Percentiles rank a stretch among this genome's conserved stretches.
These are phyloP conservation scores for Saturnispora ahearnii DNA, from an alignment of 805 yeast species.

Conservation along the genomic window DNA sequence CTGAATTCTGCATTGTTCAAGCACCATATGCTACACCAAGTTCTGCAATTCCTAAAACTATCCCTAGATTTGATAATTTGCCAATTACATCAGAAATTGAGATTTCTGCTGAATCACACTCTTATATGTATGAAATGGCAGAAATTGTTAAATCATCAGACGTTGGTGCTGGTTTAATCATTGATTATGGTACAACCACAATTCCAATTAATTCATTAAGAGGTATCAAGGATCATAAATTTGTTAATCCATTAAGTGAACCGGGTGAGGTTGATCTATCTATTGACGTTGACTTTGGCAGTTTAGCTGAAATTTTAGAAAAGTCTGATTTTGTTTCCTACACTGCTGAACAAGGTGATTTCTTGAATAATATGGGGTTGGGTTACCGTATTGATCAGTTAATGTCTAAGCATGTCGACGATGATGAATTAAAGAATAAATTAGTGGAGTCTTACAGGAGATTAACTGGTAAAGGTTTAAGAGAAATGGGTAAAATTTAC, in stretches of 20 bases:
- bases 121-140: constrained; percentile 45
- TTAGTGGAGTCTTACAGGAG: constrained; percentile 52
- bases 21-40: constrained; percentile 55
- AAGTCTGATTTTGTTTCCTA: constrained; percentile 18
- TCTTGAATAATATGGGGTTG: constrained; percentile 68
- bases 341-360: constrained; percentile 59
- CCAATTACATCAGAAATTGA: constrained; percentile 56
- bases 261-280: constrained; percentile 81
- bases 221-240: constrained; percentile 62
- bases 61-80: constrained; percentile 42
- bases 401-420: constrained; percentile 31
- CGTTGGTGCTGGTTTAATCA: constrained; percentile 56
- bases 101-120: constrained; percentile 65
- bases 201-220: constrained; percentile 67
- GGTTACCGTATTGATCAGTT: constrained; percentile 60
- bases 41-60: constrained; percentile 45
- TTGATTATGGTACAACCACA: constrained; percentile 68
- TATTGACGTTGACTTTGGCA: constrained; percentile 73
- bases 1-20: constrained; percentile 46
- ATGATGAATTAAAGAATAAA: constrained; percentile 38
- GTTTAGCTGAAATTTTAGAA: constrained; percentile 34
- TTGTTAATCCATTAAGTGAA: constrained; percentile 63
- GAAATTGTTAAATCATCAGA: constrained; percentile 26
- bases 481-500: constrained; percentile 69
- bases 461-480: constrained; percentile 49